These are phyloP conservation scores for Gossypioides kirkii DNA, from an alignment of 345 rosid genomes.

Conservation along the genomic window DNA sequence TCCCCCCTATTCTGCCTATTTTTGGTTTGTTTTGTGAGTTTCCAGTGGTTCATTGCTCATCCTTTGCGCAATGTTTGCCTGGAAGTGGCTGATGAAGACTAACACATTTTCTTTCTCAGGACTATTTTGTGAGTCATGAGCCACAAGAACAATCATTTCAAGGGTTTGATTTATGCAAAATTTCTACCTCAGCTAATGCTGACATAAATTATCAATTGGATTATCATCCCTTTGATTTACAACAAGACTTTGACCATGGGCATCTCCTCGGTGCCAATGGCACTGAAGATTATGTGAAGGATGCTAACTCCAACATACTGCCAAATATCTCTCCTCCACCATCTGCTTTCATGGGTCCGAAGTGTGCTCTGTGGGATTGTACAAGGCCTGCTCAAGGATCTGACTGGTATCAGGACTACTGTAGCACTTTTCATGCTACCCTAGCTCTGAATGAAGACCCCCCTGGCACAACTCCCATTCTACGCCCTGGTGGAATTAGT, in stretches of 20 bases:
- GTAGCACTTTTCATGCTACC: slow-evolving; percentile 67
- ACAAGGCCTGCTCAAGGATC: slow-evolving; percentile 72
- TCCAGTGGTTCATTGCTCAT: neutral
- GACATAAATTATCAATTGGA: slow-evolving; percentile 47
- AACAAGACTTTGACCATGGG: slow-evolving; percentile 40
- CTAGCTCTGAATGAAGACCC: slow-evolving; percentile 59
- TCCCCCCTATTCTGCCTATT: neutral
- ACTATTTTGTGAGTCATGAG: slow-evolving; percentile 28
- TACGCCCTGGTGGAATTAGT: slow-evolving; percentile 71
- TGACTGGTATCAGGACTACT: slow-evolving; percentile 54
- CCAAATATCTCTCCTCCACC: slow-evolving; percentile 53
- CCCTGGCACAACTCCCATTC: slow-evolving; percentile 57
- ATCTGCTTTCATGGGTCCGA: slow-evolving; percentile 78
- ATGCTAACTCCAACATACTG: slow-evolving; percentile 30
- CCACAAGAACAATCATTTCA: slow-evolving; percentile 34
- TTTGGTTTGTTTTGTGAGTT: neutral
- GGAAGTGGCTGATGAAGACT: slow-evolving; percentile 10
- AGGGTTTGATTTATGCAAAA: slow-evolving; percentile 41
- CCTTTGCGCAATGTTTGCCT: neutral
- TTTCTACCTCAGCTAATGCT: slow-evolving; percentile 24
- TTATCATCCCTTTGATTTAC: slow-evolving; percentile 38
- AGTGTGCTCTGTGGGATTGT: slow-evolving; percentile 94
- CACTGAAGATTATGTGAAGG: slow-evolving; percentile 27
- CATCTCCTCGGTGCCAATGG: slow-evolving; percentile 28
- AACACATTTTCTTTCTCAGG: slow-evolving; percentile 34